phyloP scores from a whole-genome alignment of 2,329 filamentous ascomycete genomes.

The Scortechinia acanthostroma region DNA sequence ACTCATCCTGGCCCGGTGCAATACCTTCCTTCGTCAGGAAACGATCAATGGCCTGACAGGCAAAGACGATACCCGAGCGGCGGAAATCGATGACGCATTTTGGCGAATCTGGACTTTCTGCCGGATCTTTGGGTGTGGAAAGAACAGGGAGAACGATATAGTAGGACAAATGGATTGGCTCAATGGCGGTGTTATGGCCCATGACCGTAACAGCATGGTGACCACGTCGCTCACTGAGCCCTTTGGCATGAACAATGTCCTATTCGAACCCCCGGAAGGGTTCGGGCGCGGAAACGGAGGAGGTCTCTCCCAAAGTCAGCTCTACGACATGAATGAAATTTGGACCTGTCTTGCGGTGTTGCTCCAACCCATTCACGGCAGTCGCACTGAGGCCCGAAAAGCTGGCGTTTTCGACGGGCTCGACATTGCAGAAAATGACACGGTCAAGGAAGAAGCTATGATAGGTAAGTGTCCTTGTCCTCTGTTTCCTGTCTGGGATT shows the following conservation, averaged over 20 bases:
- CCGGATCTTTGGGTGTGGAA: slow-evolving; percentile 50
- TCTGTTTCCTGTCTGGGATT: no score
- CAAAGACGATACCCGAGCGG: slow-evolving; percentile 29
- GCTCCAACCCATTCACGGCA: slow-evolving; percentile 43
- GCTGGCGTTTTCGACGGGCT: slow-evolving; percentile 44
- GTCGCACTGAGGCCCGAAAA: slow-evolving; percentile 40
- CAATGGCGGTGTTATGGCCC: slow-evolving; percentile 42
- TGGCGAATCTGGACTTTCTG: slow-evolving; percentile 65
- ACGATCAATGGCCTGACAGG: slow-evolving; percentile 43
- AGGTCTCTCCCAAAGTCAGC: slow-evolving; percentile 42
- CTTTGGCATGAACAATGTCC: slow-evolving; percentile 39
- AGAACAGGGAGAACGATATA: slow-evolving; percentile 48
- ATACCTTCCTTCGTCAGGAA: slow-evolving; percentile 44
- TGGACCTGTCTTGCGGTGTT: slow-evolving; percentile 53
- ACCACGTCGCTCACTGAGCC: slow-evolving; percentile 36
- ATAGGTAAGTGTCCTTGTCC: slow-evolving; percentile 31
- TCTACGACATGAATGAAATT: slow-evolving; percentile 59
- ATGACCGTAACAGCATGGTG: slow-evolving; percentile 30
- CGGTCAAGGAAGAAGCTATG: slow-evolving; percentile 29
- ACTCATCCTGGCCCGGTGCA: slow-evolving; percentile 44
- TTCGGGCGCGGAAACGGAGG: slow-evolving; percentile 47
- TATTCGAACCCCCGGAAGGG: slow-evolving; percentile 45
- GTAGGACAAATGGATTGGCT: slow-evolving; percentile 57
- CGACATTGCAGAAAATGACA: slow-evolving; percentile 20
- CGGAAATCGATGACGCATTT: slow-evolving; percentile 50